Evolutionary conservation across 441 rosid species (phyloP).

Genomic region (Bruguiera hainesii): DNA sequence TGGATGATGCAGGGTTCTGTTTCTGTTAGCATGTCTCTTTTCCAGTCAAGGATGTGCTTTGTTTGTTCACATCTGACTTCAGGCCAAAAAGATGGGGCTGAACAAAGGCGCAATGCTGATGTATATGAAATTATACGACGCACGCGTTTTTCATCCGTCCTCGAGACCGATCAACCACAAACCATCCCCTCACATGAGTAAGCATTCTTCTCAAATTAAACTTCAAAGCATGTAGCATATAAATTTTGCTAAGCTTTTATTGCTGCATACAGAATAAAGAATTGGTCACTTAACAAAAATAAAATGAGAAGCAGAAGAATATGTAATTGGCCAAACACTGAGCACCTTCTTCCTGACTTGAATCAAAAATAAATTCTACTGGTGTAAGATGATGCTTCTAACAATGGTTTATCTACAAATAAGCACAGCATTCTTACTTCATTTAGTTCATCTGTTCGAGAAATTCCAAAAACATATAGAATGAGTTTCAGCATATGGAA

Average conservation of each 20-base stretch:
- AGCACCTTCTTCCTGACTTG: not conserved
- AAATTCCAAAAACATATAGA: not conserved
- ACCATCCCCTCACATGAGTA: constrained; percentile 94
- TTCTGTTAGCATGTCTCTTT: constrained; percentile 90
- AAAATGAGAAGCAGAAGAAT: too few relatives aligned
- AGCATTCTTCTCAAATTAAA: constrained; percentile 24
- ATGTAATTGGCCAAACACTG: not conserved
- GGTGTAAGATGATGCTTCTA: not conserved
- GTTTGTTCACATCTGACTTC: constrained; percentile 98
- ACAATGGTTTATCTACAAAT: not conserved
- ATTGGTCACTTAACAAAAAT: not conserved
- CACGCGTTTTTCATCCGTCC: constrained; percentile 69
- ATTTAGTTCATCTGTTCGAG: not conserved
- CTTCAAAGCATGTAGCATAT: constrained; percentile 4
- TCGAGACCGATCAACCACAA: constrained; percentile 70
- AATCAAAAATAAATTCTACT: too few relatives aligned
- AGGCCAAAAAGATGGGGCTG: constrained; percentile 92
- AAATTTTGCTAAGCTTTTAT: not conserved
- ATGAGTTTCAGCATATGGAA: not conserved
- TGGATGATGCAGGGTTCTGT: constrained; percentile 83
- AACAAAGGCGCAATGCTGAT: constrained; percentile 85
- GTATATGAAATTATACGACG: constrained; percentile 79
- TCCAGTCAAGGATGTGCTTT: constrained; percentile 91
- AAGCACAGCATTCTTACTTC: not conserved
- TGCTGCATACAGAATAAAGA: not conserved